Conservation (phyloP, 140 eudicot species). For the Anethum foeniculum region DNA sequence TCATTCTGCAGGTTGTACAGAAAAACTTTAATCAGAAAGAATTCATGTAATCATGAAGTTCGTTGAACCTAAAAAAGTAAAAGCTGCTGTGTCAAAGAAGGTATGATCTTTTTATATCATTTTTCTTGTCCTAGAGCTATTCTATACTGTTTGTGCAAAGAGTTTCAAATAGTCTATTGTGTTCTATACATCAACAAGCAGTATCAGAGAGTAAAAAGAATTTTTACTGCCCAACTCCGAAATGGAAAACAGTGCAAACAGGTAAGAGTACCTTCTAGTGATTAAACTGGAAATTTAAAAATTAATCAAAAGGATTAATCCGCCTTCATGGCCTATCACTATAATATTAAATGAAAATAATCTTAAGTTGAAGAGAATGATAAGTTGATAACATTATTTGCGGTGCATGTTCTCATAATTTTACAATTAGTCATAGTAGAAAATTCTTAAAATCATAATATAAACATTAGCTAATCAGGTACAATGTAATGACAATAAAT, state of each 20-base stretch:
- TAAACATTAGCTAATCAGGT: not conserved
- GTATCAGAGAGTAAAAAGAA: not conserved
- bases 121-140: not conserved
- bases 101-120: not conserved
- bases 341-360: not conserved
- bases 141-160: not conserved
- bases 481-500: too few species aligned
- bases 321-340: not conserved
- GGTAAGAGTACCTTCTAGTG: not conserved
- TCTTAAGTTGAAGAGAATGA: not conserved
- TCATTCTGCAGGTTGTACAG: conserved; percentile 50
- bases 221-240: not conserved
- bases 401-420: not conserved
- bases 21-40: conserved; percentile 1
- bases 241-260: not conserved
- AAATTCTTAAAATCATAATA: too few species aligned
- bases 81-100: not conserved
- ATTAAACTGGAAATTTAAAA: not conserved
- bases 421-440: not conserved
- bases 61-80: not conserved
- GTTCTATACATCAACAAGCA: not conserved
- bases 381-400: too few species aligned
- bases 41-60: not conserved
- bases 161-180: not conserved
- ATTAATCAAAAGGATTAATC: not conserved